A percentile compares a stretch with the other conserved stretches of the same genome.
Conservation (phyloP, 2,329 filamentous ascomycete species). For the Celoporthe dispersa region DNA sequence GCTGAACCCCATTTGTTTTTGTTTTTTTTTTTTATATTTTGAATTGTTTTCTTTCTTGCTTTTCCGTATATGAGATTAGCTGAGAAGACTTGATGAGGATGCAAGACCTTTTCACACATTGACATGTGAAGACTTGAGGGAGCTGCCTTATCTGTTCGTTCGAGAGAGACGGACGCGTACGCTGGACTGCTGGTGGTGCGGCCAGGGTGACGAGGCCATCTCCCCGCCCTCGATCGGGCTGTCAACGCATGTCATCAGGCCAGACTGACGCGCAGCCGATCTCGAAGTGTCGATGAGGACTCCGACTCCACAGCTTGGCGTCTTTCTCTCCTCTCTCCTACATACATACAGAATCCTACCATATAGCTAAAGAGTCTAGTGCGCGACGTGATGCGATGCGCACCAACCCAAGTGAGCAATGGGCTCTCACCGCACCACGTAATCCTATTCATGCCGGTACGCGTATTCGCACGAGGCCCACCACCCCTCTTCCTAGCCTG, state of each 20-base stretch:
- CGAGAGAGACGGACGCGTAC: not conserved
- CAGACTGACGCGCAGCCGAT: conserved; percentile 11
- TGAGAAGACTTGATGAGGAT: not conserved
- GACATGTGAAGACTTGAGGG: not conserved
- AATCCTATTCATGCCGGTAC: conserved; percentile 10
- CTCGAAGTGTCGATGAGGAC: not conserved
- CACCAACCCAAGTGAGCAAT: not conserved
- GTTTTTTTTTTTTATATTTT: too few species aligned
- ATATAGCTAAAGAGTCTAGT: conserved; percentile 17
- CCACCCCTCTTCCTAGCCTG: not conserved
- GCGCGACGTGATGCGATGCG: conserved; percentile 5
- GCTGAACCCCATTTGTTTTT: not conserved
- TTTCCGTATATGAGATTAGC: not conserved
- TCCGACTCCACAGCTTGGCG: not conserved
- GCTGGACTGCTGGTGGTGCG: not conserved
- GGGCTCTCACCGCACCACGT: conserved; percentile 19
- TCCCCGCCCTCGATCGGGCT: not conserved
- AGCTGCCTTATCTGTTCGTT: not conserved
- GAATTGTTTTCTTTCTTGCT: not conserved
- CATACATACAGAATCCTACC: not conserved
- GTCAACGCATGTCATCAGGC: conserved; percentile 6
- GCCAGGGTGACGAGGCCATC: conserved; percentile 6
- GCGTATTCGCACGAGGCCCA: conserved; percentile 7
- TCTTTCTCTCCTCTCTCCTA: not conserved
- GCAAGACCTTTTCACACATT: not conserved